Percentiles rank a stretch among this genome's conserved stretches.
phyloP scores from a whole-genome alignment of 2,329 filamentous ascomycete species.

The Teratosphaeriaceae sp. region DNA sequence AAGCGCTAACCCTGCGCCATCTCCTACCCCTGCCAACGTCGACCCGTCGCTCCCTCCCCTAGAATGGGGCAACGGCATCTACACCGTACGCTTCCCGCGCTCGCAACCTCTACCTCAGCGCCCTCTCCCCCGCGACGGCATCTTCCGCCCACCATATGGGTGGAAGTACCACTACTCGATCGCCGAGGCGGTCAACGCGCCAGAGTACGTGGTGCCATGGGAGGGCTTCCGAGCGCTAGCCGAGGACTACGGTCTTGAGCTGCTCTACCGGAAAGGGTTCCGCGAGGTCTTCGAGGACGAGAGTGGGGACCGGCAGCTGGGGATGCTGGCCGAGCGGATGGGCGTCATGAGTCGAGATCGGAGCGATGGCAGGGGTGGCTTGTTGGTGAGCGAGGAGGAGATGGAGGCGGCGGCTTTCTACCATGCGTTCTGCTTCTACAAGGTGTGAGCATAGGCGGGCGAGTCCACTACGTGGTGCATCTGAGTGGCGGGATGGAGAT shows the following conservation, averaged over 20 bases:
- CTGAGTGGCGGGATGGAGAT: too few relatives aligned
- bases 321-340: conserved; percentile 91
- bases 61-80: conserved; percentile 91
- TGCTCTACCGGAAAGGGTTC: conserved; percentile 91
- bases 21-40: background rate
- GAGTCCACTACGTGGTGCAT: too few relatives aligned
- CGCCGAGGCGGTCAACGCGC: conserved; percentile 91
- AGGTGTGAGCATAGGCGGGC: too few relatives aligned
- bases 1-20: conserved; percentile 5
- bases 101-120: conserved; percentile 34
- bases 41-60: conserved; percentile 34
- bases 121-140: conserved; percentile 63
- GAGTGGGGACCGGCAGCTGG: conserved; percentile 74
- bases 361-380: conserved; percentile 35
- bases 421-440: conserved; percentile 88
- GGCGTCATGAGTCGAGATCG: conserved; percentile 69
- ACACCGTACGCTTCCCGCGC: conserved; percentile 80
- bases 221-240: conserved; percentile 93
- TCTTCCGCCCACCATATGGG: conserved; percentile 90
- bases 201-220: conserved; percentile 98
- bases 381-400: conserved; percentile 76
- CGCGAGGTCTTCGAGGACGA: conserved; percentile 87
- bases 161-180: conserved; percentile 99
- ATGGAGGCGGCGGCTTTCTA: conserved; percentile 90
- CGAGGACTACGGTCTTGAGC: conserved; percentile 92